phyloP scores from a whole-genome alignment of 2,329 filamentous ascomycete genomes.

The Calonectria ilicicola region DNA sequence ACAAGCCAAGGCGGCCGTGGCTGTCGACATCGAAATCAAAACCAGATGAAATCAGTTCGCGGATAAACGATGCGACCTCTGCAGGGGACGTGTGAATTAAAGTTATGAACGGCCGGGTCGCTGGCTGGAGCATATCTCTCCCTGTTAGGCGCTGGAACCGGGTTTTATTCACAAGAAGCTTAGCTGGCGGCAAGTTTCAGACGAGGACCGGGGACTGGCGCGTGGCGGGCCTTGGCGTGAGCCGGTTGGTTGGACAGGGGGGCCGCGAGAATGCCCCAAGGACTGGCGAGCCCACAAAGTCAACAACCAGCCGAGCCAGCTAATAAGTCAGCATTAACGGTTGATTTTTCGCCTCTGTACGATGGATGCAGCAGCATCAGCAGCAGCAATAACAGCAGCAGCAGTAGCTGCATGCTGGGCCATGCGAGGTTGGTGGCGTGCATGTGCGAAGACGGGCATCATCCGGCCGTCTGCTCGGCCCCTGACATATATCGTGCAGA shows the following conservation, averaged over 20 bases:
- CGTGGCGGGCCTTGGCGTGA: slow-evolving; percentile 14
- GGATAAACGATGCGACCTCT: slow-evolving; percentile 1
- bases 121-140: slow-evolving; percentile 3
- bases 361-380: too few relatives aligned
- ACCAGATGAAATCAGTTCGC: slow-evolving; percentile 5
- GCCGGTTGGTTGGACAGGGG: background rate
- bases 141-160: slow-evolving; percentile 5
- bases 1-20: background rate
- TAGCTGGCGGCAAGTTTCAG: slow-evolving; percentile 36
- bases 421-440: background rate
- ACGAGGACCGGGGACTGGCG: slow-evolving; percentile 35
- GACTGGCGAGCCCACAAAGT: background rate
- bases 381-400: too few relatives aligned
- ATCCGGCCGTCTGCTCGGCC: too few relatives aligned
- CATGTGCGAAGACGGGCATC: too few relatives aligned
- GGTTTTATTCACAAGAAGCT: slow-evolving; percentile 17
- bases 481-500: too few relatives aligned
- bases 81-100: slow-evolving; percentile 2
- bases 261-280: background rate
- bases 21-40: background rate
- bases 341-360: background rate
- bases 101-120: background rate
- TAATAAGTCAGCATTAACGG: background rate
- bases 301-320: background rate
- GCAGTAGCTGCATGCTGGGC: background rate